Evolutionary conservation across 1,284 basidiomycete genomes (phyloP).

Genomic region (Puccinia horiana): DNA sequence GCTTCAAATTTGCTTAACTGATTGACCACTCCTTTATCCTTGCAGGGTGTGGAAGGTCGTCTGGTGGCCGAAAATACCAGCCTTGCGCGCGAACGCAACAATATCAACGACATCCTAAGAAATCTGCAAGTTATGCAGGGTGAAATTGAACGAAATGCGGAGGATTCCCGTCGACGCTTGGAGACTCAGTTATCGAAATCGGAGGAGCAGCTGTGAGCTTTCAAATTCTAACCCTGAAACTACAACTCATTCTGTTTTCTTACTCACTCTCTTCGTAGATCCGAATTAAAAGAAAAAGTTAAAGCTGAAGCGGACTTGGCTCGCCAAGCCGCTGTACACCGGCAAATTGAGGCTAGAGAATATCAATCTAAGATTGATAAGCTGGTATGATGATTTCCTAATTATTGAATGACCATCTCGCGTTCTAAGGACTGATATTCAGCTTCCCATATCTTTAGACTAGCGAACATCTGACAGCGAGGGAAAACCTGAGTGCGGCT

Average conservation of each 20-base stretch:
- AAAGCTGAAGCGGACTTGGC: slow-evolving; percentile 75
- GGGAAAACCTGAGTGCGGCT: slow-evolving; percentile 72
- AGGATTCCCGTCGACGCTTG: slow-evolving; percentile 74
- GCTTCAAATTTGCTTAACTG: slow-evolving; percentile 21
- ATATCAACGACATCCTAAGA: slow-evolving; percentile 78
- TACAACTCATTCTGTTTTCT: background rate
- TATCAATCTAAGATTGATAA: slow-evolving; percentile 73
- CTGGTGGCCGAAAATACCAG: slow-evolving; percentile 80
- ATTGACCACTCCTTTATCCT: background rate
- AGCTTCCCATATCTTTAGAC: slow-evolving; percentile 59
- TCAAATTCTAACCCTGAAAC: background rate
- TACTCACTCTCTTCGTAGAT: slow-evolving; percentile 57
- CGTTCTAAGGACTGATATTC: background rate
- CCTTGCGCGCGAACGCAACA: slow-evolving; percentile 75
- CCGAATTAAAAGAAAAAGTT: slow-evolving; percentile 74
- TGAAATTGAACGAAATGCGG: slow-evolving; percentile 77
- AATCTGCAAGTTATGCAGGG: slow-evolving; percentile 86
- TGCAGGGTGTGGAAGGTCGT: slow-evolving; percentile 70
- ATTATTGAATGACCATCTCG: background rate
- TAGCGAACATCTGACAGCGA: slow-evolving; percentile 69
- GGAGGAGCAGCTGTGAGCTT: slow-evolving; percentile 72
- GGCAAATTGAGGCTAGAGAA: slow-evolving; percentile 77
- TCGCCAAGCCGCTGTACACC: slow-evolving; percentile 71
- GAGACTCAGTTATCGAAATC: slow-evolving; percentile 77
- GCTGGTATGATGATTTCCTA: slow-evolving; percentile 60